These are phyloP conservation scores for Coemansia brasiliensis DNA, from an alignment of 192 early-diverging fungal genomes.

Conservation along the genomic window DNA sequence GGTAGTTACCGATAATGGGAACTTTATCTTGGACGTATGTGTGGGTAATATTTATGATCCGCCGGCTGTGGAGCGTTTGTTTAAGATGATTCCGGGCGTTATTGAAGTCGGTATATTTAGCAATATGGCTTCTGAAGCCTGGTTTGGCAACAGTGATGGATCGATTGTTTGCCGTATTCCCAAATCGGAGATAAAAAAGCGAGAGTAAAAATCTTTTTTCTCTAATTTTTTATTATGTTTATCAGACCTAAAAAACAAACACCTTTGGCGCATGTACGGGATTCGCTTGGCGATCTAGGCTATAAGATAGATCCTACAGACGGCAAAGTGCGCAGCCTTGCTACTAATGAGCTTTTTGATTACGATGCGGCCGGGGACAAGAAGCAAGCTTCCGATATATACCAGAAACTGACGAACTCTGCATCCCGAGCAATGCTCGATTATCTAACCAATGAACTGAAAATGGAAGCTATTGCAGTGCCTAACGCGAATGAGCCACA, in stretches of 20 bases:
- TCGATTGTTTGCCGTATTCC: conserved; percentile 51
- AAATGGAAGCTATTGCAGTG: conserved; percentile 40
- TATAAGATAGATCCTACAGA: conserved; percentile 27
- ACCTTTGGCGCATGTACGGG: conserved; percentile 13
- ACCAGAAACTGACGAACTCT: conserved; percentile 15
- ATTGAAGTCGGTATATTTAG: conserved; percentile 93
- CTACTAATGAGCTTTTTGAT: conserved; percentile 15
- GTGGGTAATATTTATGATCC: conserved; percentile 78
- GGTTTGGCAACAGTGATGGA: conserved; percentile 83
- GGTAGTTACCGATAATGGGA: conserved; percentile 91
- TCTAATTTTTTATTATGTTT: conserved; percentile 31
- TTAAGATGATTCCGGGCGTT: conserved; percentile 83
- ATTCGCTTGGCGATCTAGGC: conserved; percentile 31
- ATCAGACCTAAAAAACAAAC: conserved; percentile 33
- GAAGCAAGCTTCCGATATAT: conserved; percentile 22
- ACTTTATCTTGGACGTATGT: conserved; percentile 85
- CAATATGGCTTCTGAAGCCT: conserved; percentile 77
- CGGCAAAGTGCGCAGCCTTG: conserved; percentile 22
- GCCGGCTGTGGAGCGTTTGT: conserved; percentile 43
- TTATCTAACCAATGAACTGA: conserved; percentile 15
- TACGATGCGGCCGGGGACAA: conserved; percentile 6
- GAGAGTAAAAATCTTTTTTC: conserved; percentile 1
- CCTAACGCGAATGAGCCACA: conserved; percentile 28
- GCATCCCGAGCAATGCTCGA: conserved; percentile 31
- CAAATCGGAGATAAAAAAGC: conserved; percentile 20